phyloP scores from a whole-genome alignment of 2,329 filamentous ascomycete species.

The Hawksworthiomyces lignivorus region DNA sequence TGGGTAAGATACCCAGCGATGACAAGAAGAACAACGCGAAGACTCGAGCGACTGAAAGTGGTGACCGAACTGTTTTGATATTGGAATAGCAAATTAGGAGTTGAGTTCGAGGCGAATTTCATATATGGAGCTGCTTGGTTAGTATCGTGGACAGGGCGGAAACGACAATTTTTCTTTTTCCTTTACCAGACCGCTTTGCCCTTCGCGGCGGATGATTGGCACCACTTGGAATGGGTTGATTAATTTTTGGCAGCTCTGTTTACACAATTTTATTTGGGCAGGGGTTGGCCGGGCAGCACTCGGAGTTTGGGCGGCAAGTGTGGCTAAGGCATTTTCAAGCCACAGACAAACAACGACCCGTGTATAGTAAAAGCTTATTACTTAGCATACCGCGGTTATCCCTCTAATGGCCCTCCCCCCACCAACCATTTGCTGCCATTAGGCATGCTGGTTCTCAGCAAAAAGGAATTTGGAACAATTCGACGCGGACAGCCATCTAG shows the following conservation, averaged over 20 bases:
- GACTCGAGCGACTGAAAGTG: no score
- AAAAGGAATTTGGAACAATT: no score
- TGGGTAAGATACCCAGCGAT: constrained; percentile 9
- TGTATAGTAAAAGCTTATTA: no score
- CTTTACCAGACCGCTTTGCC: neutral
- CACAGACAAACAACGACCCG: constrained; percentile 10
- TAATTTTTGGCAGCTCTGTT: constrained; percentile 12
- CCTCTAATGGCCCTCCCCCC: no score
- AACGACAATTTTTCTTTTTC: constrained; percentile 3
- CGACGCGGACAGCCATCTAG: neutral
- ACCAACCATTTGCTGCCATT: no score
- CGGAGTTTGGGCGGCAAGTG: constrained; percentile 2
- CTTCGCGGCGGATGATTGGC: constrained; percentile 6
- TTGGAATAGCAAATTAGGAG: no score
- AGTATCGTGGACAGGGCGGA: neutral
- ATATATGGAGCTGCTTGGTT: constrained; percentile 3
- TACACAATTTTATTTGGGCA: constrained; percentile 11
- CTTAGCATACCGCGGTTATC: no score
- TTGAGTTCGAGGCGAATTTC: no score
- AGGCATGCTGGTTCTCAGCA: no score
- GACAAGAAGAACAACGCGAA: no score
- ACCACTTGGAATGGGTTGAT: constrained; percentile 5
- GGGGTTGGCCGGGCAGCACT: constrained; percentile 17
- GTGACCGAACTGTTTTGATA: no score
- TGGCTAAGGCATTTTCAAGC: constrained; percentile 10